Percentiles rank a stretch among this genome's conserved stretches.
Evolutionary conservation across 768 basidiomycete genomes (phyloP).

Genomic region (Tricholomella constricta): DNA sequence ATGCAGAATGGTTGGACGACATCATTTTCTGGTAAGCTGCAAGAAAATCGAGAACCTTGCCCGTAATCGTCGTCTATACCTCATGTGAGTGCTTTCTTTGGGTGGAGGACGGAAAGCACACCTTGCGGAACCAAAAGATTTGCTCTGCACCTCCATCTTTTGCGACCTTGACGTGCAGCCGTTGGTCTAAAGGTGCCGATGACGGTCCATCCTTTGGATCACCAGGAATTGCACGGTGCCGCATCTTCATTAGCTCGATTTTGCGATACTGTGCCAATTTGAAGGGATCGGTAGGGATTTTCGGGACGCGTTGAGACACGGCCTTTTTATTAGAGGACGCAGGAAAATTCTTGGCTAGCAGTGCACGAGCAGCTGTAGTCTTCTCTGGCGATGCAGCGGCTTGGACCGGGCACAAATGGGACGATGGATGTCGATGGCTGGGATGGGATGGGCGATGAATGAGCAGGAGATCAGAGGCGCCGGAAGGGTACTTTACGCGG

Average conservation of each 20-base stretch:
- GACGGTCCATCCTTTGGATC: slow-evolving; percentile 58
- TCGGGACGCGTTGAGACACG: slow-evolving; percentile 24
- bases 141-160: slow-evolving; percentile 37
- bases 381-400: slow-evolving; percentile 25
- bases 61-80: slow-evolving; percentile 55
- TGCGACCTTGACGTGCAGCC: slow-evolving; percentile 56
- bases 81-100: not conserved
- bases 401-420: slow-evolving; percentile 54
- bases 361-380: slow-evolving; percentile 50
- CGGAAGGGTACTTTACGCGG: slow-evolving; percentile 41
- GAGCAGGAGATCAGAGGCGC: slow-evolving; percentile 10
- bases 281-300: slow-evolving; percentile 49
- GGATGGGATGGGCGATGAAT: slow-evolving; percentile 6
- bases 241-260: slow-evolving; percentile 73
- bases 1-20: slow-evolving; percentile 32
- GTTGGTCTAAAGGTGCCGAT: slow-evolving; percentile 51
- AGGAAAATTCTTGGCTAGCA: slow-evolving; percentile 57
- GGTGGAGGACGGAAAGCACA: slow-evolving; percentile 26
- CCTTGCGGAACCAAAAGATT: slow-evolving; percentile 75
- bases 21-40: slow-evolving; percentile 36
- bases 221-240: slow-evolving; percentile 64
- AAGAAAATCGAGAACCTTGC: slow-evolving; percentile 63
- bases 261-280: slow-evolving; percentile 57
- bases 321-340: slow-evolving; percentile 23
- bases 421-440: slow-evolving; percentile 68